phyloP scores from a whole-genome alignment of 2,329 filamentous ascomycete species.

The Ploettnerulaceae sp. region DNA sequence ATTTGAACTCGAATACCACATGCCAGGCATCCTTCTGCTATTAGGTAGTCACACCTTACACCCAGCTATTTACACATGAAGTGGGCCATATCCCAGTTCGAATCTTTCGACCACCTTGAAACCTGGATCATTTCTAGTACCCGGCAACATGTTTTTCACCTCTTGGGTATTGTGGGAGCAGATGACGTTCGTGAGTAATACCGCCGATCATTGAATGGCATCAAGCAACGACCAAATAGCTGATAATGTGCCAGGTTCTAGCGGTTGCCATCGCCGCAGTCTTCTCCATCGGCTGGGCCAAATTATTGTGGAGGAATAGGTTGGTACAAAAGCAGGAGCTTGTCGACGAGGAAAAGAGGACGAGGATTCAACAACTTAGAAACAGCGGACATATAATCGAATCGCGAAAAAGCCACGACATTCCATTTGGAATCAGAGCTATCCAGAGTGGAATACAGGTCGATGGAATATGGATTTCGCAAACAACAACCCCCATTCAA shows the following conservation, averaged over 20 bases:
- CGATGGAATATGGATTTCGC: conserved; percentile 72
- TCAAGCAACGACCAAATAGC: neutral
- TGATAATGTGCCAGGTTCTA: conserved; percentile 52
- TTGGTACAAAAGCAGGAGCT: conserved; percentile 52
- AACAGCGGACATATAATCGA: conserved; percentile 42
- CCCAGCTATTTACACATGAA: too few species aligned
- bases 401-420: conserved; percentile 45
- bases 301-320: conserved; percentile 60
- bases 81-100: too few species aligned
- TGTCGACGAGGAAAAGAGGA: conserved; percentile 61
- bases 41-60: too few species aligned
- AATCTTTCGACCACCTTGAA: too few species aligned
- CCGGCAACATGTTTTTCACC: conserved; percentile 52
- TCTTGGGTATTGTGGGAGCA: conserved; percentile 82
- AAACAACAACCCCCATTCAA: conserved; percentile 25
- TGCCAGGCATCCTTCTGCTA: too few species aligned
- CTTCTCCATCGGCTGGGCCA: conserved; percentile 61
- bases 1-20: too few species aligned
- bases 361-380: conserved; percentile 48
- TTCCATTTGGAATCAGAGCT: conserved; percentile 83
- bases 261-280: conserved; percentile 66
- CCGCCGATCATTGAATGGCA: neutral
- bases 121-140: too few species aligned
- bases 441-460: conserved; percentile 79
- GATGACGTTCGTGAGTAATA: conserved; percentile 73